Base-by-base conservation (phyloP, 73 alveolate genomes). In the Breviolum minutum region DNA sequence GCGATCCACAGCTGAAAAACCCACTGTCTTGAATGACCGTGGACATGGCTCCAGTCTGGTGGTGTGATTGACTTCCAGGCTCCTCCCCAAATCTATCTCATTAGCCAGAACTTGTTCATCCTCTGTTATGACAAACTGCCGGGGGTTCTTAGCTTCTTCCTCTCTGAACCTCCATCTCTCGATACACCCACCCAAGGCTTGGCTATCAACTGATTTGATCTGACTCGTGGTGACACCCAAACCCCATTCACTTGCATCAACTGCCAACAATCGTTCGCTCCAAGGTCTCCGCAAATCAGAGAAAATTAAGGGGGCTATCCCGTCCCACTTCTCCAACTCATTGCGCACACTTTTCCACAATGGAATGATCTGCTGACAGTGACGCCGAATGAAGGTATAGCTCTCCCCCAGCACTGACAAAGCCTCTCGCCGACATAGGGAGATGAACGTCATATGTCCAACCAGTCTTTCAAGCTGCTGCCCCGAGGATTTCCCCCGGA, bases 241-340 rank as follows among this genome's bases (percentile, higher is more conserved):
- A 4, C 95, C 95, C 79, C 81, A 64, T 62, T 87, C 95, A 8
- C 83, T 63, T 29, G 95, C 95, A 87, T 87, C 95, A 1, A 87
- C 95, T n/a, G 83, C 82, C 8, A 19, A 2, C 22, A 87, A 8
- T 0, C 7, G 30, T 4, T 9, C 19, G 19, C 29, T 80, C 95
- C 95, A 86, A 0, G 74, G 80, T 20, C 64, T 8, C 7, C 62
- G 0, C 79, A 87, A 7, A 68, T 87, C 54, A 7, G 27, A 63
- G 1, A 9, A 60, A 13, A 87, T 1, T 4, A 87, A 19, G 11
- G 83, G 95, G 14, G 73, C 16, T 3, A 87, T 27, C 17, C 83
- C 95, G 17, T 64, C 95, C 95, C 79, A 66, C 10, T 26, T 12
- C 20, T 26, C 66, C 80, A 87, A 69, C 82, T 87, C 95, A 8